phyloP scores from a whole-genome alignment of 495 filamentous ascomycete species.

The Lentithecium fluviatile region DNA sequence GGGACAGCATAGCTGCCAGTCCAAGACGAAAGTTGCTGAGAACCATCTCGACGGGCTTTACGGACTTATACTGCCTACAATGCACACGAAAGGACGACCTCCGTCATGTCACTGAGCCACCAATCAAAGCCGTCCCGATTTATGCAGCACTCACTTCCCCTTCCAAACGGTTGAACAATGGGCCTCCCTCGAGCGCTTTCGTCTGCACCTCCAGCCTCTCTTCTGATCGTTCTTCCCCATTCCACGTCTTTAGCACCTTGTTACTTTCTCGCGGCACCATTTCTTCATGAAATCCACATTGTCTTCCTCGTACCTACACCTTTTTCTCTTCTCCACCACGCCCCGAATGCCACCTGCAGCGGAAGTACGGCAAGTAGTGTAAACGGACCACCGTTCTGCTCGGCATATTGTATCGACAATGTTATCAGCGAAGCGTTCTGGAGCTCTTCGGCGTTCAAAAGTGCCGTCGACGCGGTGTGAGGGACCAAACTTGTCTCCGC shows the following conservation, averaged over 20 bases:
- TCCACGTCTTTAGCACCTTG: slow-evolving; percentile 2
- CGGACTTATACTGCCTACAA: too few relatives aligned
- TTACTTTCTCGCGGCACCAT: slow-evolving; percentile 3
- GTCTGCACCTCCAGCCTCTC: not conserved
- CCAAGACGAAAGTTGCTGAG: too few relatives aligned
- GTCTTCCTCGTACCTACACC: not conserved
- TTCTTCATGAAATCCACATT: not conserved
- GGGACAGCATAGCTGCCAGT: too few relatives aligned
- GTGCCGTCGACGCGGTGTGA: too few relatives aligned
- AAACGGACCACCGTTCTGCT: not conserved
- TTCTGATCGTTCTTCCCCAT: not conserved
- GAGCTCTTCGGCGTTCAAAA: not conserved
- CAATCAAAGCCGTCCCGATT: too few relatives aligned
- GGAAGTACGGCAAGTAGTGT: not conserved
- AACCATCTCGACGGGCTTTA: too few relatives aligned
- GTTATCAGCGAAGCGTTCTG: not conserved
- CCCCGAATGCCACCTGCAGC: slow-evolving; percentile 2
- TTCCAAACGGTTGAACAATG: not conserved
- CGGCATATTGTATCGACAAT: not conserved
- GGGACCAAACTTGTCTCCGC: not conserved
- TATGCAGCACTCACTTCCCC: too few relatives aligned
- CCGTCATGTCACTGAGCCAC: too few relatives aligned
- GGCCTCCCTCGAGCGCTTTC: not conserved
- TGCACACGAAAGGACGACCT: too few relatives aligned
- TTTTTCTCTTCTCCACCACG: slow-evolving; percentile 4